Evolutionary conservation across 805 yeast genomes (phyloP).

Genomic region (Metschnikowia shivogae): DNA sequence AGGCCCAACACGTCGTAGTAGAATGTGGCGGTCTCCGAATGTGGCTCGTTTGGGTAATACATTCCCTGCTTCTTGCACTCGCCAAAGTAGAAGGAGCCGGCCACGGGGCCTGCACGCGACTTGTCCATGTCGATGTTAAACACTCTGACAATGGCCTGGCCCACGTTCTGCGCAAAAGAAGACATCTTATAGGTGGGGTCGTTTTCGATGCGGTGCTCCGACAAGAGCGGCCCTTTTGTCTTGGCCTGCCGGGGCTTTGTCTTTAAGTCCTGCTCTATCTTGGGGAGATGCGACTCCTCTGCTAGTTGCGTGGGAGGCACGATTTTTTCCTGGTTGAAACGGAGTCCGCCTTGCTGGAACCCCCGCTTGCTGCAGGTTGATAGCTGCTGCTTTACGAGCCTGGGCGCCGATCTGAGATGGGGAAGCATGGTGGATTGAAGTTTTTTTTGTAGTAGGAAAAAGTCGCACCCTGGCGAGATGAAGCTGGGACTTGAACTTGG

Average conservation of each 20-base stretch:
- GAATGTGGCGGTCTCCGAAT: constrained; percentile 70
- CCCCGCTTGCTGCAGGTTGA: background rate
- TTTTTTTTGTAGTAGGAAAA: background rate
- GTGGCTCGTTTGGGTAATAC: constrained; percentile 67
- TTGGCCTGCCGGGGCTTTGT: constrained; percentile 34
- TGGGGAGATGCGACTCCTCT: constrained; percentile 37
- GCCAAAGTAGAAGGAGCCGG: constrained; percentile 83
- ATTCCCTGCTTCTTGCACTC: constrained; percentile 84
- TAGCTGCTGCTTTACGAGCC: background rate
- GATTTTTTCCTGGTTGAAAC: constrained; percentile 22
- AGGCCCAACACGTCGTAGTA: constrained; percentile 80
- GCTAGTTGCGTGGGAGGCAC: constrained; percentile 36
- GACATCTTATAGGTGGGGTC: constrained; percentile 36
- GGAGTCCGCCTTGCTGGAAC: constrained; percentile 13
- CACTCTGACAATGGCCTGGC: constrained; percentile 56
- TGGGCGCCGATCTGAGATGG: background rate
- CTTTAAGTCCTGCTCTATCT: constrained; percentile 29
- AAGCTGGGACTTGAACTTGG: too few species aligned
- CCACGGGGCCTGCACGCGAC: constrained; percentile 89
- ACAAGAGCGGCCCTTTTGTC: constrained; percentile 36
- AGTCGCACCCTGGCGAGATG: background rate
- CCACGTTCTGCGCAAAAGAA: constrained; percentile 42
- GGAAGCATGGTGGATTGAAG: constrained; percentile 2
- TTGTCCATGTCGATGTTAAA: constrained; percentile 87
- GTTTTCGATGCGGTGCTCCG: constrained; percentile 35